Conservation (phyloP, 306 rosid species). For the Delonix regia region DNA sequence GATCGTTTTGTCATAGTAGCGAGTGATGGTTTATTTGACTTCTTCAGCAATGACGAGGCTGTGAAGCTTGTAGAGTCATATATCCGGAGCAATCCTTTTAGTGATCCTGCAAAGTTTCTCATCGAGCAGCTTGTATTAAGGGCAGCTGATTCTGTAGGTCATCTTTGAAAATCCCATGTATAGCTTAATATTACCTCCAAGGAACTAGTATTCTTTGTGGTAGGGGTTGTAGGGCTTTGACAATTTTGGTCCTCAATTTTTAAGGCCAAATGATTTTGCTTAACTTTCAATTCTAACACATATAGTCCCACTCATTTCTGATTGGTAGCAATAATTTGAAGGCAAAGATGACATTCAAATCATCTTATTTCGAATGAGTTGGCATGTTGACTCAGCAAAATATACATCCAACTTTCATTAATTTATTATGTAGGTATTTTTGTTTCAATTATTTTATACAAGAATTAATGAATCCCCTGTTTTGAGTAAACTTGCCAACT, state of each 20-base stretch:
- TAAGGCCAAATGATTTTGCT: background rate
- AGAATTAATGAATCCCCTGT: background rate
- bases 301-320: background rate
- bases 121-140: slow-evolving; percentile 78
- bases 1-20: slow-evolving; percentile 83
- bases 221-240: background rate
- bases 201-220: background rate
- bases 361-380: too few species aligned
- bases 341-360: background rate
- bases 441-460: background rate
- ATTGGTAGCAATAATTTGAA: background rate
- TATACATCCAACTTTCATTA: too few species aligned
- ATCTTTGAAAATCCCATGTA: slow-evolving; percentile 28
- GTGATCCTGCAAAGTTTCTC: slow-evolving; percentile 94
- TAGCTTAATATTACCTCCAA: slow-evolving; percentile 10
- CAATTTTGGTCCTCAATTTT: background rate
- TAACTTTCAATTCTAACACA: background rate
- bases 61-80: slow-evolving; percentile 75
- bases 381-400: too few species aligned
- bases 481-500: background rate
- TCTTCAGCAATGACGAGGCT: slow-evolving; percentile 87
- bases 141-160: slow-evolving; percentile 87
- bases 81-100: slow-evolving; percentile 70
- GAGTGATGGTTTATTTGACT: slow-evolving; percentile 97
- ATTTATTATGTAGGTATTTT: background rate